Evolutionary conservation across 2,329 filamentous ascomycete genomes (phyloP), one percentile per base, ranked within the genome.

Genomic region (Paecilomyces sp.): DNA sequence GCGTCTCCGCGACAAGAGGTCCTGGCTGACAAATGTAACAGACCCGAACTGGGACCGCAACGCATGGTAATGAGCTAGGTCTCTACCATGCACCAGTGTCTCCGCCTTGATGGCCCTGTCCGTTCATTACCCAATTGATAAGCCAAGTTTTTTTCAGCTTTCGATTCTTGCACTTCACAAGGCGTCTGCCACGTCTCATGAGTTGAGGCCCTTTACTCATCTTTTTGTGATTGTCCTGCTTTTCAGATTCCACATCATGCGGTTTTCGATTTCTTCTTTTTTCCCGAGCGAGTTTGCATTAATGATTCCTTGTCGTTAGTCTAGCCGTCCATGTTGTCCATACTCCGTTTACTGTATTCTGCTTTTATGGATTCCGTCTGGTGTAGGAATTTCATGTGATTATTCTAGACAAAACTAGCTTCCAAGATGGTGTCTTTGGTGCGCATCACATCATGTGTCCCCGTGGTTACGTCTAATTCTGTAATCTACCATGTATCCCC

Each of bases 31-130:
- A 60, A 51, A 25, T 53, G 24, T 55, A 52, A 6, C 62, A 81
- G 79, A 81, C 71, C 79, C 79, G 55, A 81, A 80, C 78, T 96
- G 92, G 92, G 92, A 96, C 79, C 86, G 90, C 63, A 92, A 92
- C 77, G 89, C 90, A 52, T 94, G 91, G 90, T 94, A 73, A 65
- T 65, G 56, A 53, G 47, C 34, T 53, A 22, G 53, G 8, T 13
- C 47, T 33, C 22, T 22, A 30, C 18, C 59, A 22, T 4, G 52
- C 24, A 41, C 36, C 36, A 15, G 36, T 15, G 13, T 41, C 36
- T 41, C n/a, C 36, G 15, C 15, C 15, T 41, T 22, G 18, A 41
- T 18, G 36, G n/a, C 36, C 30, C n/a, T 41, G n/a, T 41, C 36
- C 36, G n/a, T 41, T 41, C 36, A 13, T n/a, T 41, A n/a, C 36